These are phyloP conservation scores for Marasmius sp. DNA, from an alignment of 1,284 basidiomycete genomes.

Conservation along the genomic window DNA sequence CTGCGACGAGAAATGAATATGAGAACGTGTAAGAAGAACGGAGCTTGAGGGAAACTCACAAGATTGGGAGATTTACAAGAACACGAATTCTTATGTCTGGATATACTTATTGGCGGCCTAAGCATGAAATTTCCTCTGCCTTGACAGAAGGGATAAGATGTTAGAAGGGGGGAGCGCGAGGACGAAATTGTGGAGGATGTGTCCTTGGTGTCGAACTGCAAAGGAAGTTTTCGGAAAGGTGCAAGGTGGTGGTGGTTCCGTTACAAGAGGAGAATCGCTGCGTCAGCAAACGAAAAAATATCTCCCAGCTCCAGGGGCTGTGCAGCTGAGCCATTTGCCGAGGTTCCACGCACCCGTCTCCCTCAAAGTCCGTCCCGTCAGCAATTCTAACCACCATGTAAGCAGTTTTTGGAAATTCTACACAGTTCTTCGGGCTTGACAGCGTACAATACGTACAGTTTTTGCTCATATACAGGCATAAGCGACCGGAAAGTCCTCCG, in stretches of 20 bases:
- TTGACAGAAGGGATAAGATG: slow-evolving; percentile 60
- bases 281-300: background rate
- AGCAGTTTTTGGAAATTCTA: no score
- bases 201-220: background rate
- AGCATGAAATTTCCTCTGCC: slow-evolving; percentile 82
- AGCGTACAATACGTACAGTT: no score
- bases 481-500: no score
- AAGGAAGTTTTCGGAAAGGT: background rate
- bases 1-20: slow-evolving; percentile 32
- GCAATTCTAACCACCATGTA: no score
- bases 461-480: no score
- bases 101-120: slow-evolving; percentile 77
- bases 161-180: slow-evolving; percentile 33
- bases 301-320: background rate
- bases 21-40: background rate
- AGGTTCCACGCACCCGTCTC: no score
- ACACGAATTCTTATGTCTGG: slow-evolving; percentile 62
- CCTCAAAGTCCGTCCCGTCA: no score
- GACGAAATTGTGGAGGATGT: slow-evolving; percentile 48
- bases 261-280: background rate
- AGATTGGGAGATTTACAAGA: slow-evolving; percentile 56
- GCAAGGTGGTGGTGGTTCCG: background rate
- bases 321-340: no score
- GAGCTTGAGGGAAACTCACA: slow-evolving; percentile 39
- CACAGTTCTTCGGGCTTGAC: no score